Conservation (phyloP, 768 basidiomycete genomes). For the Pleurotus citrinopileatus region DNA sequence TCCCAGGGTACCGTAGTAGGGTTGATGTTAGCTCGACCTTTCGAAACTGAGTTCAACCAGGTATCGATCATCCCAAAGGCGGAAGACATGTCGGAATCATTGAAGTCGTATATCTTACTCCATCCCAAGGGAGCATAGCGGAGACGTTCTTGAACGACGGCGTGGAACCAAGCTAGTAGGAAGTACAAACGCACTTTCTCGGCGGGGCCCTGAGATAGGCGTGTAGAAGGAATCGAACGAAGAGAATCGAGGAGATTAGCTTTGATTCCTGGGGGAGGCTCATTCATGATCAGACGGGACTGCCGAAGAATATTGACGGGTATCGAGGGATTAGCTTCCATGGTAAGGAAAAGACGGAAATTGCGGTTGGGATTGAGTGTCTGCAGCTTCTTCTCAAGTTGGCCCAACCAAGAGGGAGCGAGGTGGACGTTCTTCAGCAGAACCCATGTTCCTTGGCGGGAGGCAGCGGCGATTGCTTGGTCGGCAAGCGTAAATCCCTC, state of each 20-base stretch:
- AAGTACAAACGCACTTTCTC: conserved; percentile 95
- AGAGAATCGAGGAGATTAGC: conserved; percentile 94
- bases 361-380: conserved; percentile 84
- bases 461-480: conserved; percentile 90
- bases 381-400: conserved; percentile 94
- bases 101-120: conserved; percentile 98
- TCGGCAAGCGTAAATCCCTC: conserved; percentile 97
- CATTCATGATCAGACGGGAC: conserved; percentile 97
- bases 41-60: conserved; percentile 79
- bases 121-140: conserved; percentile 96
- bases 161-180: conserved; percentile 98
- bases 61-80: conserved; percentile 90
- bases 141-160: conserved; percentile 93
- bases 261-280: conserved; percentile 95
- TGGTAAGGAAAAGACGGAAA: conserved; percentile 97
- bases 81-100: conserved; percentile 95
- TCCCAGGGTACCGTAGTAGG: conserved; percentile 93
- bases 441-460: conserved; percentile 94
- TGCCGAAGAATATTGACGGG: conserved; percentile 96
- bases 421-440: conserved; percentile 97
- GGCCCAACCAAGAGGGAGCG: conserved; percentile 92
- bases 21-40: conserved; percentile 89
- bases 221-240: conserved; percentile 63
- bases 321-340: conserved; percentile 94
- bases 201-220: conserved; percentile 80